Base-by-base conservation (phyloP, 1,284 basidiomycete species). In the Porodaedalea pini region DNA sequence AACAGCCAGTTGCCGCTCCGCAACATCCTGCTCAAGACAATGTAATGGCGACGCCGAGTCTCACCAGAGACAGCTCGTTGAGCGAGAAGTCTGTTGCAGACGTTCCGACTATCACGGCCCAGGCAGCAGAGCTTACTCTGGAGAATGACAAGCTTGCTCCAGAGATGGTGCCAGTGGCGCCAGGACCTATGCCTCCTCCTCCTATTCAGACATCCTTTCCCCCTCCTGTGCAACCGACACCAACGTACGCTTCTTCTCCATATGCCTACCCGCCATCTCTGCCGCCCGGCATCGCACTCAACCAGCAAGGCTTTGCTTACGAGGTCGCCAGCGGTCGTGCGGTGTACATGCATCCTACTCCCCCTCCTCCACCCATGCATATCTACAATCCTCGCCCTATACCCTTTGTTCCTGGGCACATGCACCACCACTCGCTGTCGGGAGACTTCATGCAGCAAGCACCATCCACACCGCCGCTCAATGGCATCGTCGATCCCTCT, bases 241-340 rank as follows among this genome's bases (percentile, higher is more conserved):
- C 83, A 25, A 74, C 77, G 2, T 88, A 81, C 60, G 77, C 78
- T 17, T 83, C 54, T 17, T 31, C 87, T 8, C 81, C 84, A 10
- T 90, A 86, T 58, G 73, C 72, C 1, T 89, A 81, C 65, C 74
- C 75, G 2, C 76, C 79, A 10, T 62, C 81, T 39, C 70, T 91
- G 7, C 88, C 90, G 15, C 88, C 82, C 10, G 90, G 90, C 43
- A 78, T 92, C 54, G 88, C 78, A 10, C 72, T 91, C 66, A 82
- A 83, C 61, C 81, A 82, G 49, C 82, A 85, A 54, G 90, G 89
- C 36, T 80, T 88, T 72, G 78, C 88, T 23, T 92, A 86, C 68
- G 88, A 91, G 68, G 68, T 91, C 56, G 81, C 86, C 8, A 90
- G 87, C 4, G 89, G 90, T 27, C 86, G 86, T 39, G 81, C 86